Base-by-base conservation (phyloP, 2,329 filamentous ascomycete genomes). In the Monilinia vaccinii-corymbosi region DNA sequence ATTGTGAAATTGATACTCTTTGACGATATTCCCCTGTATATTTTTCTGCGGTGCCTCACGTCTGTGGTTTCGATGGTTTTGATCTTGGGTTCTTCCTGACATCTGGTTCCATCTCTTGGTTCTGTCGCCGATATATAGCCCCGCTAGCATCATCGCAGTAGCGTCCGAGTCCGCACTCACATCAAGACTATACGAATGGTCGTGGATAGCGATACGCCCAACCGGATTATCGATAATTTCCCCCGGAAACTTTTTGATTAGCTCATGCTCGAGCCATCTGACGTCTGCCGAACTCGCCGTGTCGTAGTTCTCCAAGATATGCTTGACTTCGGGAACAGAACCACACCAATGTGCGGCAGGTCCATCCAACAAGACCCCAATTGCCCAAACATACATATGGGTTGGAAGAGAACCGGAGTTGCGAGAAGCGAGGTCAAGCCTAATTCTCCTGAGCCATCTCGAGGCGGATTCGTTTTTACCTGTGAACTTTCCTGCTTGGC, bases 181-280 rank as follows among this genome's bases (percentile, higher is more conserved):
- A 0, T 55, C 40, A 9, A 55, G 25, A 42, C 38, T 44, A 44
- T 55, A 44, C 18, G 40, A 55, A 23, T 25, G 51, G 5, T 18
- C 16, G 25, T 38, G 4, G 16, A 8, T 32, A 44, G 42, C 21
- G n/a, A 44, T 44, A 11, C 38, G 51, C 1, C 21, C 51, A 44
- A 44, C 8, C 10, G 38, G 28, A 23, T n/a, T 23, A 44, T 31
- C 14, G 16, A 11, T 18, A 21, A 44, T 6, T 21, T 23, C 13
- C 13, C 51, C 51, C 23, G 51, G 51, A 34, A 55, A 55, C 32
- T 42, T 38, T 18, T 55, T 44, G 8, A 55, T 34, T 7, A 55
- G 51, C 51, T 55, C 51, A 23, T 28, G 10, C 51, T 55, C 51
- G 18, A 55, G 31, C 51, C 51, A 55, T 55, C 38, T 42, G 28